Conservation (phyloP, 148 eudicot genomes). For the Suaeda aralocaspica region DNA sequence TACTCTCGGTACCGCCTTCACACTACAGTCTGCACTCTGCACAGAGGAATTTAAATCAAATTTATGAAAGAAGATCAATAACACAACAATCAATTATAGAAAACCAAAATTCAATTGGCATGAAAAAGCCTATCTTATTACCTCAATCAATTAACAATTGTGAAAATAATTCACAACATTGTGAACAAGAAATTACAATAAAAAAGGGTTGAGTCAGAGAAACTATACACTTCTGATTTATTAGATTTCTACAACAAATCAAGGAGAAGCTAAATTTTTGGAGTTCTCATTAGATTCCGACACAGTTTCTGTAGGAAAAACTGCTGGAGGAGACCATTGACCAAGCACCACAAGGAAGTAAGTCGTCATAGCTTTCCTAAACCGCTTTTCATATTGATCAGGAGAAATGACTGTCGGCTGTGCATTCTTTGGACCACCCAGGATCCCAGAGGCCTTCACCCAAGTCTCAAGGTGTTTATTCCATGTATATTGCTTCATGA, state of each 20-base stretch:
- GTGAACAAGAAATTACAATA: constrained; percentile 6
- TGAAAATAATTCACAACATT: neutral
- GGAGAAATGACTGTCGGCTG: constrained; percentile 71
- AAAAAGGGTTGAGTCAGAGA: neutral
- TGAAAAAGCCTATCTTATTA: constrained; percentile 8
- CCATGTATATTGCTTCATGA: constrained; percentile 81
- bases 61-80: no score
- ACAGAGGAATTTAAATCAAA: no score
- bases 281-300: constrained; percentile 39
- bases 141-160: constrained; percentile 20
- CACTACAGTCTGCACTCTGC: no score
- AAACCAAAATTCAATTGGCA: no score
- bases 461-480: constrained; percentile 79
- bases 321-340: constrained; percentile 50
- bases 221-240: constrained; percentile 22
- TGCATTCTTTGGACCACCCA: constrained; percentile 62
- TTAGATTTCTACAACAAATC: constrained; percentile 5
- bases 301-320: constrained; percentile 25
- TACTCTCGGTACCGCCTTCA: no score
- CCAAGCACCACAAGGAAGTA: constrained; percentile 73
- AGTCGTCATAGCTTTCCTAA: constrained; percentile 70
- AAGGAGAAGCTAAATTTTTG: constrained; percentile 20
- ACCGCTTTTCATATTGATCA: constrained; percentile 70
- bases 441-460: constrained; percentile 75
- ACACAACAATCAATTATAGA: no score